phyloP scores from a whole-genome alignment of 495 filamentous ascomycete genomes.

The Cenococcum geophilum region DNA sequence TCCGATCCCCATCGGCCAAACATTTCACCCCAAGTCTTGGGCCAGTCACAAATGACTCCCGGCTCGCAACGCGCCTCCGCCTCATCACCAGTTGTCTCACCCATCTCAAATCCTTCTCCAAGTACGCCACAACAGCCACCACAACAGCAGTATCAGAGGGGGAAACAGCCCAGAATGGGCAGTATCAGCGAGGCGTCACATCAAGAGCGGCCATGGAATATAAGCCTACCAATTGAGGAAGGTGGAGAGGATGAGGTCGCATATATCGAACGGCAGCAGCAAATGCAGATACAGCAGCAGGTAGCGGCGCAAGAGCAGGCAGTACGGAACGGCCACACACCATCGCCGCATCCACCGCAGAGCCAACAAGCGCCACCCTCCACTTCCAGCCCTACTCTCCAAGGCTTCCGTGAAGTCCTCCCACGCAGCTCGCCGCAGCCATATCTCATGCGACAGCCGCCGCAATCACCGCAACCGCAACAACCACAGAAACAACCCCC shows the following conservation, averaged over 20 bases:
- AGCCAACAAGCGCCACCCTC: neutral
- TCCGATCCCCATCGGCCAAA: constrained; percentile 22
- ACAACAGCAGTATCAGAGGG: constrained; percentile 3
- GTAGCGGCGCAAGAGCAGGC: constrained; percentile 23
- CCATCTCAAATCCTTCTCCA: constrained; percentile 21
- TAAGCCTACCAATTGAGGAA: constrained; percentile 13
- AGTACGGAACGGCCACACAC: constrained; percentile 13
- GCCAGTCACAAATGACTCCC: constrained; percentile 10
- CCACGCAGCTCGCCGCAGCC: constrained; percentile 25
- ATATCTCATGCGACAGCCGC: constrained; percentile 11
- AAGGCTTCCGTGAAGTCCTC: constrained; percentile 24
- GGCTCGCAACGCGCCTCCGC: constrained; percentile 15
- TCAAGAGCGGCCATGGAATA: constrained; percentile 24
- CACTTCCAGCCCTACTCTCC: neutral
- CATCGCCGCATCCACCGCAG: constrained; percentile 20
- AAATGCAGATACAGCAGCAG: constrained; percentile 26
- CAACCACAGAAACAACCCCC: neutral
- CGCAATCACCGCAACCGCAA: neutral
- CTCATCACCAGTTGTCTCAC: constrained; percentile 16
- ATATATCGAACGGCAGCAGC: constrained; percentile 20
- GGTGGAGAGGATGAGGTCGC: constrained; percentile 27
- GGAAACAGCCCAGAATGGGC: constrained; percentile 19
- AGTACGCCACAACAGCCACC: constrained; percentile 4
- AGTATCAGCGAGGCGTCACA: constrained; percentile 22
- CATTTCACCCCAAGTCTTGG: constrained; percentile 24